Evolutionary conservation across 2,329 filamentous ascomycete species (phyloP).

Genomic region (Neonectria hederae): DNA sequence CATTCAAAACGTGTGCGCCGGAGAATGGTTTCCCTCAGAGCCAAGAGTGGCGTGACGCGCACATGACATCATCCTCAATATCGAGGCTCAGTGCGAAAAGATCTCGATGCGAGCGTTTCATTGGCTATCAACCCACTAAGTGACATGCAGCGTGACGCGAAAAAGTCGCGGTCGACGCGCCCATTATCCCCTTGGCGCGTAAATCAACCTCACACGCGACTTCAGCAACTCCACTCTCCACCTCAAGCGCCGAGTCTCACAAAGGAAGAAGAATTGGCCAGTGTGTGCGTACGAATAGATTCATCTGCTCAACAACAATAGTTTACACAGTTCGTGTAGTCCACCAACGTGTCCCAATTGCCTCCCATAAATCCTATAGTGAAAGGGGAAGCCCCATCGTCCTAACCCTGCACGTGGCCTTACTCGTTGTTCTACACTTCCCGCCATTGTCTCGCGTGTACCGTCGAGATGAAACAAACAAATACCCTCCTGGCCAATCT

Average conservation of each 20-base stretch:
- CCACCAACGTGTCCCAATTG: conserved; percentile 27
- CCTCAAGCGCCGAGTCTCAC: conserved; percentile 9
- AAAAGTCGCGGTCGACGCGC: conserved; percentile 38
- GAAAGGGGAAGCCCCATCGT: conserved; percentile 9
- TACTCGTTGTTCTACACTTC: conserved; percentile 25
- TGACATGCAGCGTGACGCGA: conserved; percentile 33
- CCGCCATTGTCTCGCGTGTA: conserved; percentile 1
- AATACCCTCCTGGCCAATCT: conserved; percentile 9
- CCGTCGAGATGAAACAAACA: conserved; percentile 28
- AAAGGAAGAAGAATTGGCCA: conserved; percentile 20
- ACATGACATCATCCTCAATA: conserved; percentile 33
- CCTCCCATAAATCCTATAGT: conserved; percentile 29
- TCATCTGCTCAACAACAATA: conserved; percentile 13
- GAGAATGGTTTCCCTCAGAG: background rate
- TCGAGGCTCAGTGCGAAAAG: conserved; percentile 5
- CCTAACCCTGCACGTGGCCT: conserved; percentile 11
- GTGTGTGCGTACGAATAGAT: conserved; percentile 10
- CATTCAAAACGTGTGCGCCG: background rate
- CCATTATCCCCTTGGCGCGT: conserved; percentile 33
- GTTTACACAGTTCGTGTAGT: conserved; percentile 23
- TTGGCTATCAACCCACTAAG: conserved; percentile 32
- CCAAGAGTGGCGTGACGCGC: conserved; percentile 14
- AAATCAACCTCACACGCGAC: conserved; percentile 39
- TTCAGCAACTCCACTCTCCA: conserved; percentile 10
- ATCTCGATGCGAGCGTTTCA: conserved; percentile 20